Base-by-base conservation (phyloP, 1,139 yeast genomes). In the Zygosaccharomyces sapae region DNA sequence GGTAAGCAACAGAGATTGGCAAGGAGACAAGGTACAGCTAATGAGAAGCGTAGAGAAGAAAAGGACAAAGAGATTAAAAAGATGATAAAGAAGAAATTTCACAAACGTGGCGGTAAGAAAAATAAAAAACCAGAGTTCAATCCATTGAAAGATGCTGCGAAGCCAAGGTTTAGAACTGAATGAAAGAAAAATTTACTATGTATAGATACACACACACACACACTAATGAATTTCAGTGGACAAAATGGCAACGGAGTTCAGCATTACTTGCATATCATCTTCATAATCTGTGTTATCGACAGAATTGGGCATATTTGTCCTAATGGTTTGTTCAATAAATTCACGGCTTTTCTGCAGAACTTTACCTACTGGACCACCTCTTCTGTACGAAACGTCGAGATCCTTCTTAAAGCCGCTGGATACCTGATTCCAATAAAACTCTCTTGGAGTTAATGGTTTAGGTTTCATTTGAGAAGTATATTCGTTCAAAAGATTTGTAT, bases 301-400 rank as follows among this genome's bases (percentile, higher is more conserved):
- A 3, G 54, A 42, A n/a, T 58, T 57, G n/a, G 64, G 43, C 33
- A 76, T 74, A 5, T 68, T 62, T 1, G 63, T 55, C 13, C 57
- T 65, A 10, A 84, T 70, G 5, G 80, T 67, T 1, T 68, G 68
- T 33, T 66, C 68, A n/a, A 85, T 72, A 22, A 59, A 52, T 0
- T 74, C 76, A 9, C 74, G 72, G 43, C 74, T 70, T 49, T 78
- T 73, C 5, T 71, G 66, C 56, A 86, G 67, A 50, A 80, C 76
- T 59, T 83, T 81, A 0, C 89, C 87, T 6, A 83, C 83, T 2
- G 92, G 90, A 0, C 95, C 95, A 42, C 94, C 95, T 58, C 86
- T 75, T 6, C 75, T 73, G 68, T 81, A 73, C 1, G 88, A 80
- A 5, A 83, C 82, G 9, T 77, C 81, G 33, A 86, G 73, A 47